Evolutionary conservation across 202 grass and related monocot genomes (phyloP).

Genomic region (Bolboschoenoplectus hybrid): DNA sequence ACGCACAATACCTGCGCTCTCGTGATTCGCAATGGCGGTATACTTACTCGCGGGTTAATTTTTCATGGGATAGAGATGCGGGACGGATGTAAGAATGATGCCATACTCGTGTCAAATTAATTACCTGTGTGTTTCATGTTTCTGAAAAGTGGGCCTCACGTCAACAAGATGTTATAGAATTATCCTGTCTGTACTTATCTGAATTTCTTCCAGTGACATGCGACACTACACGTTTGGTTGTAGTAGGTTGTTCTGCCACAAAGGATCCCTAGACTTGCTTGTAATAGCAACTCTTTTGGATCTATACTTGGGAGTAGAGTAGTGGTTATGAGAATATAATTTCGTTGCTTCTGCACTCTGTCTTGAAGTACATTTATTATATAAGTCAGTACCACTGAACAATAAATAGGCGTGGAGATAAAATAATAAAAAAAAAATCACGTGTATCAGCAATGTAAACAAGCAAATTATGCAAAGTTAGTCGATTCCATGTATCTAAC

Average conservation of each 20-base stretch:
- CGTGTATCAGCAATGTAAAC: too few relatives aligned
- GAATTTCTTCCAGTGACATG: not conserved
- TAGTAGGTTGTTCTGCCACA: not conserved
- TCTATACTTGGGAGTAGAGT: not conserved
- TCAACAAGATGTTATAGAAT: not conserved
- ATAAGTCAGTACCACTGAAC: not conserved
- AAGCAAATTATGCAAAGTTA: not conserved
- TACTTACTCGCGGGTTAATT: conserved; percentile 30
- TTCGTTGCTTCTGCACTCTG: not conserved
- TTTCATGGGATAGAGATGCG: not conserved
- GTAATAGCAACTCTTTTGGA: not conserved
- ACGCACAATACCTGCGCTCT: not conserved
- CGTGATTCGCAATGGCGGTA: conserved; percentile 2
- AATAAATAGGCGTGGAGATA: not conserved
- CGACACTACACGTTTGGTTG: not conserved
- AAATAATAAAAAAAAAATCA: too few relatives aligned
- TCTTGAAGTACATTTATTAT: not conserved
- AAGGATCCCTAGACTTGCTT: not conserved
- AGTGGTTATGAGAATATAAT: not conserved
- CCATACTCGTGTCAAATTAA: not conserved
- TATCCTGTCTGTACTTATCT: not conserved
- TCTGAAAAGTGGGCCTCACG: not conserved
- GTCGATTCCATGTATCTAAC: not conserved
- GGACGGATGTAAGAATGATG: not conserved
- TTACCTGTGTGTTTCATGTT: not conserved